These are phyloP conservation scores for Boletus sp. DNA, from an alignment of 768 basidiomycete genomes.

Conservation along the genomic window DNA sequence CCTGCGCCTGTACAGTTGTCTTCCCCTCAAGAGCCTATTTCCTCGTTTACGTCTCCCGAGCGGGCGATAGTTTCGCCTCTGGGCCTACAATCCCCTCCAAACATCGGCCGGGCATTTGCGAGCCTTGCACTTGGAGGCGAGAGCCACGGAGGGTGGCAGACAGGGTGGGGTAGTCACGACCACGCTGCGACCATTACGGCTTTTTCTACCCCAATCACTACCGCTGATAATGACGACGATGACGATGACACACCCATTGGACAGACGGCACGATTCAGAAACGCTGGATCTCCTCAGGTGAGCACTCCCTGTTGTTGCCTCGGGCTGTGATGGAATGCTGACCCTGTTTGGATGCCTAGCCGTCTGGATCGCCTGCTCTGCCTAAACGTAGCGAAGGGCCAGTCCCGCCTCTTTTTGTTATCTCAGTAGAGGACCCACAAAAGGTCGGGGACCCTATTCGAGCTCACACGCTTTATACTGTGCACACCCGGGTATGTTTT, in stretches of 20 bases:
- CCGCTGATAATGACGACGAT: slow-evolving; percentile 43
- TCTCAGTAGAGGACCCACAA: slow-evolving; percentile 95
- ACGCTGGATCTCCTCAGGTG: slow-evolving; percentile 26
- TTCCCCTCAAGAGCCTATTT: slow-evolving; percentile 10
- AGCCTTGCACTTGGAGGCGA: slow-evolving; percentile 50
- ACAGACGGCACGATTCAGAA: slow-evolving; percentile 38
- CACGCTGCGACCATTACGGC: slow-evolving; percentile 11
- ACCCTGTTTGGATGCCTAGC: slow-evolving; percentile 6
- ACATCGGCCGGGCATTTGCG: slow-evolving; percentile 34
- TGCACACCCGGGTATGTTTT: slow-evolving; percentile 72
- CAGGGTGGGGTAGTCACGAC: slow-evolving; percentile 40
- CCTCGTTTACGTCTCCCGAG: slow-evolving; percentile 22
- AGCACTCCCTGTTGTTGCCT: neutral
- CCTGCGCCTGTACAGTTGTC: slow-evolving; percentile 5
- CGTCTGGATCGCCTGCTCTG: slow-evolving; percentile 12
- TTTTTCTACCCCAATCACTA: slow-evolving; percentile 20
- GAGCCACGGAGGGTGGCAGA: slow-evolving; percentile 50
- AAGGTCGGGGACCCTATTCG: slow-evolving; percentile 95
- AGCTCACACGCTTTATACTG: slow-evolving; percentile 94
- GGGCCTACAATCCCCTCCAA: slow-evolving; percentile 22
- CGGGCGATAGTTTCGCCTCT: slow-evolving; percentile 30
- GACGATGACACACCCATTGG: slow-evolving; percentile 69
- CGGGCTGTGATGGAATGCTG: neutral
- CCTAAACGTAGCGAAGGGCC: slow-evolving; percentile 38
- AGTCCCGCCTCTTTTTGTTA: slow-evolving; percentile 70